Evolutionary conservation across 441 rosid genomes (phyloP), one percentile per base, ranked within the genome.

Genomic region (Jatropha multifida): DNA sequence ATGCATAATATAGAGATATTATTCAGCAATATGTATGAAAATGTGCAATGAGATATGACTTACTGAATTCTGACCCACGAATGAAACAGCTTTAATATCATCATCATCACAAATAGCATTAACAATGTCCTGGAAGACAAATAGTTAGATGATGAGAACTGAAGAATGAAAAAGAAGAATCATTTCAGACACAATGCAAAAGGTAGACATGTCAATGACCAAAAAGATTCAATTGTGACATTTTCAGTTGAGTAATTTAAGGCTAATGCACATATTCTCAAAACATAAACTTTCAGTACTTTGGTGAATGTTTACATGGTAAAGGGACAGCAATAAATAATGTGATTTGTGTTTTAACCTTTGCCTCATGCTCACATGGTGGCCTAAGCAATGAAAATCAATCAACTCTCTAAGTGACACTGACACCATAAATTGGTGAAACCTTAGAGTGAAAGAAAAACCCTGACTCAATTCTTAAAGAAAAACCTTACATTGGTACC

Each of bases 61-160:
- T 89, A 94, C 98, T 49, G 86, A 86, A 83, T 89, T 88, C 0
- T 93, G 87, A 77, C 98, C 98, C 67, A 90, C 94, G 81, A 92
- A 94, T 56, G 98, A 94, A 75, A 94, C 78, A 74, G 98, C 98
- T 82, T 83, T 90, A 77, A 94, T 86, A 77, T 90, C 80, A 0
- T 88, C 93, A 72, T 91, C 86, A 81, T 94, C 98, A 76, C 98
- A 94, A 79, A 94, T 92, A 71, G 93, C 92, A 88, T 92, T 90
- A 68, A 89, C 88, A 74, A 88, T 82, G 75, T 90, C 97, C 98
- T 94, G 88, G 62, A 72, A 77, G 69, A 46, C 46, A 54, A 60
- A 23, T 72, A 46, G 26, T 63, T 42, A 54, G 54, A 83, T 74
- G 68, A 63, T 56, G 65, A 76, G 69, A 72, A 37, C 37, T 42